Base-by-base conservation (phyloP, 257 asterid species). In the Forsythia viridissima region DNA sequence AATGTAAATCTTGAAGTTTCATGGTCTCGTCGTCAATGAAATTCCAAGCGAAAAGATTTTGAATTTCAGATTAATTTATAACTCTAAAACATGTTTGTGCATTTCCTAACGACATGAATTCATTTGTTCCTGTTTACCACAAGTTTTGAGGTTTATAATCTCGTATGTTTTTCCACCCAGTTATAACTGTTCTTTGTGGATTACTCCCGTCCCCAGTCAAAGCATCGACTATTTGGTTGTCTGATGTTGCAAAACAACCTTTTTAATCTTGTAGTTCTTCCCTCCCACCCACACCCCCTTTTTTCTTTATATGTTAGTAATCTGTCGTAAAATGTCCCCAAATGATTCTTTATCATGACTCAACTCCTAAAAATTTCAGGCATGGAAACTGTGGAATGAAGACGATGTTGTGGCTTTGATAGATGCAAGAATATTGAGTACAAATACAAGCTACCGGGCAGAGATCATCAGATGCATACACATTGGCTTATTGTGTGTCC, bases 401-500 rank as follows among this genome's bases (percentile, higher is more conserved):
- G 89, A 81, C n/a, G 80, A 76, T 24, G 67, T 68, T 8, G 77
- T 8, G 3, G 8, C 74, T 67, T 5, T 84, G 46, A 74, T 86
- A 21, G 94, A 91, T 80, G 57, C 88, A 51, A 77, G 88, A 69
- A 77, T 91, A 68, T 76, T 71, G 13, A 44, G 71, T 74, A 76
- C 75, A 6, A 68, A 75, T 74, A 76, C 75, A 6, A 68, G 76
- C 46, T 43, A 79, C 11, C 72, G 5, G 30, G 71, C 24, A 59
- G 88, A 93, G 79, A 82, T 87, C 40, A 6, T 81, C 81, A 80
- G 93, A 79, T 90, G 89, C 83, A 79, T 91, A 15, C 94, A 89
- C 36, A 88, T 90, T 1, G 94, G 94, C 38, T 66, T 93, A 61
- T 80, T 93, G 77, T 91, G 94, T 4, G 94, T 91, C 52, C 96